Conservation (phyloP, 2,329 filamentous ascomycete species). For the Alternaria incomplexa region DNA sequence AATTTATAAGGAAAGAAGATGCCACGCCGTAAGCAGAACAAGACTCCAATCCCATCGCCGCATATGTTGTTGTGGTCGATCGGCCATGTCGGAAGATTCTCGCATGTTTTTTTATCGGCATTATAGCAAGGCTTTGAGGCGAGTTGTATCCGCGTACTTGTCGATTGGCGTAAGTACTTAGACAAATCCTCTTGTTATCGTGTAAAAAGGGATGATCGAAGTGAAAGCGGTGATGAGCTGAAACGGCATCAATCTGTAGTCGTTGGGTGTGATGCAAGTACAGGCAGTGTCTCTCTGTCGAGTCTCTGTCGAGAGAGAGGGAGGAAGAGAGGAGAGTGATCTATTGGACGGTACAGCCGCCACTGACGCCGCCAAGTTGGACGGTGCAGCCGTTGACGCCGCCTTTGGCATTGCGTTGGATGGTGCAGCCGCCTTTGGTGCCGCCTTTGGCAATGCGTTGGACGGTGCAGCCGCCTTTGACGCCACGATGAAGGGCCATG, state of each 20-base stretch:
- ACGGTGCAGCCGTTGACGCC: not conserved
- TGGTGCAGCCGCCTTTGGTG: not conserved
- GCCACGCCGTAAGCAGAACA: not conserved
- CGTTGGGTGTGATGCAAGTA: not conserved
- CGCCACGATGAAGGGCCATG: conserved; percentile 11
- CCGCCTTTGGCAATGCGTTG: not conserved
- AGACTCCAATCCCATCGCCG: not conserved
- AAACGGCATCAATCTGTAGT: not conserved
- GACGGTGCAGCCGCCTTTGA: conserved; percentile 10
- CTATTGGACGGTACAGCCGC: not conserved
- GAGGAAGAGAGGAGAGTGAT: too few relatives aligned
- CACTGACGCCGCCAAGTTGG: not conserved
- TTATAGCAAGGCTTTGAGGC: not conserved
- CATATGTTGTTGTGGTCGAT: not conserved
- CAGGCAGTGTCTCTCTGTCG: not conserved
- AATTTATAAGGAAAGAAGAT: not conserved
- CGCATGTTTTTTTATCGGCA: not conserved
- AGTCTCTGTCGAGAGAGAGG: not conserved
- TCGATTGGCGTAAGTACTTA: not conserved
- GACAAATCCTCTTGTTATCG: not conserved
- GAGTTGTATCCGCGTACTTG: not conserved
- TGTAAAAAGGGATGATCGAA: not conserved
- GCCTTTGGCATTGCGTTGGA: not conserved
- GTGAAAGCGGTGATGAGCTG: not conserved
- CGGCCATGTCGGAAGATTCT: not conserved